A percentile compares a stretch with the other conserved stretches of the same genome.
Evolutionary conservation across 176 grass and related monocot genomes (phyloP).

Genomic region (Miscanthus lutarioriparius): DNA sequence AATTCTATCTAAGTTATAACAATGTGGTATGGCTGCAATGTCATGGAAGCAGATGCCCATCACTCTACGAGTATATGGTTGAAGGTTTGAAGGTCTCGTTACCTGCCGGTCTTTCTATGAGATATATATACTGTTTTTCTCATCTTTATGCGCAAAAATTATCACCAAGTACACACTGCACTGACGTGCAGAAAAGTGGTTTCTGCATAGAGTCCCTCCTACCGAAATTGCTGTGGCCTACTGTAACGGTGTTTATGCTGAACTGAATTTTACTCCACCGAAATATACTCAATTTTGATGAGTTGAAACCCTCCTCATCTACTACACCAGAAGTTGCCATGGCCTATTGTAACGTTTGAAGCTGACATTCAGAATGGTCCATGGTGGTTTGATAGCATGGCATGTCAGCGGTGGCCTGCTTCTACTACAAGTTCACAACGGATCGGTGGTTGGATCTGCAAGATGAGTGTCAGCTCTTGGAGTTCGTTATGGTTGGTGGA

Average conservation of each 20-base stretch:
- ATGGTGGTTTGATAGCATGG: neutral
- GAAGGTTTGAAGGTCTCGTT: neutral
- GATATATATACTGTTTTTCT: neutral
- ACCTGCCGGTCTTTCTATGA: neutral
- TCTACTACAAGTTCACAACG: slow-evolving; percentile 4
- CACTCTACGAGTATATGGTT: too few relatives aligned
- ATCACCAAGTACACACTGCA: neutral
- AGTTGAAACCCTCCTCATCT: neutral
- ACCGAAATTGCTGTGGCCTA: neutral
- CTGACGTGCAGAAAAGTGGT: neutral
- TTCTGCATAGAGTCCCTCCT: neutral
- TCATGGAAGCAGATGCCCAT: too few relatives aligned
- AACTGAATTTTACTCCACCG: neutral
- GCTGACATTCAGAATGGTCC: slow-evolving; percentile 13
- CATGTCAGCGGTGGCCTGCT: neutral
- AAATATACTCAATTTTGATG: neutral
- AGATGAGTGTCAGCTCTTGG: neutral
- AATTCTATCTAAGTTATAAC: neutral
- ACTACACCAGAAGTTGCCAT: neutral
- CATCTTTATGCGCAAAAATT: neutral
- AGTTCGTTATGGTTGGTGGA: slow-evolving; percentile 34
- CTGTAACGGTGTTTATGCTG: neutral
- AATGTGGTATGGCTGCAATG: neutral
- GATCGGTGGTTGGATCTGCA: slow-evolving; percentile 22
- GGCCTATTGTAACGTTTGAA: neutral